Evolutionary conservation across 371 early-diverging fungal genomes (phyloP).

Genomic region (Actinomortierella wolfii): DNA sequence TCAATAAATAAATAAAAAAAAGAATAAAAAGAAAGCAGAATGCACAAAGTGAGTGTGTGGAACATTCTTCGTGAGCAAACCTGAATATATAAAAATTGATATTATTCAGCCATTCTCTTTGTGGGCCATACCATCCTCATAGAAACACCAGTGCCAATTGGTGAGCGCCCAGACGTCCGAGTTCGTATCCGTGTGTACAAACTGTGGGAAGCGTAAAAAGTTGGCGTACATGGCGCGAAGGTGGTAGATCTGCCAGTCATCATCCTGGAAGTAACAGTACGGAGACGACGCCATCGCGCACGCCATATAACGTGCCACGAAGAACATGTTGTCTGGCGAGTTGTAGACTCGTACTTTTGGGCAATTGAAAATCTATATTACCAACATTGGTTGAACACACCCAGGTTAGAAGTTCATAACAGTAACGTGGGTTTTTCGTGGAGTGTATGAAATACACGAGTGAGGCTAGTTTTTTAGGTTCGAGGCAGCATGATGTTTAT

Average conservation of each 20-base stretch:
- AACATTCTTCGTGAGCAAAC: no score
- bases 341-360: constrained; percentile 55
- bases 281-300: constrained; percentile 62
- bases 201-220: constrained; percentile 58
- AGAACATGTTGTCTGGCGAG: constrained; percentile 55
- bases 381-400: no score
- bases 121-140: constrained; percentile 53
- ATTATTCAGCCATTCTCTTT: no score
- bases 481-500: no score
- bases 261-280: constrained; percentile 70
- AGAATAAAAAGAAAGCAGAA: constrained; percentile 1
- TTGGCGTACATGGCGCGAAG: constrained; percentile 65
- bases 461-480: no score
- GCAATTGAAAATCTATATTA: constrained; percentile 47
- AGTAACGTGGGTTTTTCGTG: no score
- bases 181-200: constrained; percentile 62
- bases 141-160: constrained; percentile 72
- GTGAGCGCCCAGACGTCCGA: constrained; percentile 56
- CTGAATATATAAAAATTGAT: no score
- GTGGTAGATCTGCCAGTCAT: constrained; percentile 47
- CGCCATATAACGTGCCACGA: constrained; percentile 63
- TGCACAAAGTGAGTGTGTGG: no score
- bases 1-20: background rate
- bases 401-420: no score
- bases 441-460: no score